Conservation (phyloP, 75 land plant species). For the Adiantum capillusveneris region DNA sequence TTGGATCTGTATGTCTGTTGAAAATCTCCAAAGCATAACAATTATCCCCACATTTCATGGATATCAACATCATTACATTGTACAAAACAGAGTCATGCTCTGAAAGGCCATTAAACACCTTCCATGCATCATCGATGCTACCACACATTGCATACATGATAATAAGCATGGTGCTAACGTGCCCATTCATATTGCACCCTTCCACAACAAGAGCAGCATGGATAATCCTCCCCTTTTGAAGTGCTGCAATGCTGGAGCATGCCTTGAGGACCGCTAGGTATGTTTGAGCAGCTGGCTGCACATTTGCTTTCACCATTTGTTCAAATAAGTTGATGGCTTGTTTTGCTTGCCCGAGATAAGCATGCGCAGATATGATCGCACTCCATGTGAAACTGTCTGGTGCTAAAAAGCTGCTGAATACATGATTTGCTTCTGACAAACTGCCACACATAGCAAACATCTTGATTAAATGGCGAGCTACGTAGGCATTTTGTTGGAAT, state of each 20-base stretch:
- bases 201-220: background rate
- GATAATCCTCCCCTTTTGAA: background rate
- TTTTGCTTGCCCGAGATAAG: conserved; percentile 6
- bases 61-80: background rate
- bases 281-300: background rate
- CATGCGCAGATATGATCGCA: conserved; percentile 15
- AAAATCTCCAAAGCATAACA: background rate
- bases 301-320: background rate
- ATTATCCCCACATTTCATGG: background rate
- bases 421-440: conserved; percentile 13
- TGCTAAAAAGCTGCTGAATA: conserved; percentile 11
- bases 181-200: background rate
- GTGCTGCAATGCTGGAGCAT: background rate
- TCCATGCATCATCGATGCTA: conserved; percentile 1
- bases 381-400: conserved; percentile 17
- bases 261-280: background rate
- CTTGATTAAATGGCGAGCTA: conserved; percentile 4
- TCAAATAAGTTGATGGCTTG: background rate
- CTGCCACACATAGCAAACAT: conserved; percentile 26
- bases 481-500: background rate
- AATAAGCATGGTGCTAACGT: background rate
- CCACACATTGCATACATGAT: background rate
- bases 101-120: background rate
- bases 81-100: background rate
- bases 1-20: background rate